Percentiles rank a stretch among this genome's conserved stretches.
These are phyloP conservation scores for Aurinia saxatilis DNA, from an alignment of 345 rosid genomes.

Conservation along the genomic window DNA sequence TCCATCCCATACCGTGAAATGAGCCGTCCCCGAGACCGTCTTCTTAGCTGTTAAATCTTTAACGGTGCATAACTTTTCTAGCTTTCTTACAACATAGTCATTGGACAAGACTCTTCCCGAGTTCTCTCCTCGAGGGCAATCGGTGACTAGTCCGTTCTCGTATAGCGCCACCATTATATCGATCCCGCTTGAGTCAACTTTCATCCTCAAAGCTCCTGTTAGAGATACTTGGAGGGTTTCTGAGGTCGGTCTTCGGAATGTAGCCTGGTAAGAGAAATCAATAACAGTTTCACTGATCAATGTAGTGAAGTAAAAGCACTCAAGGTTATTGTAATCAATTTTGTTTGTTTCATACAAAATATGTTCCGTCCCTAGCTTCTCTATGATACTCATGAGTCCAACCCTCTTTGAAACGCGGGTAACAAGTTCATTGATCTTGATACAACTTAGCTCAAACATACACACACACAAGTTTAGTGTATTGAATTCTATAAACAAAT, in stretches of 20 bases:
- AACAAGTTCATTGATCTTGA: too few relatives aligned
- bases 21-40: slow-evolving; percentile 51
- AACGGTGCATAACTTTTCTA: slow-evolving; percentile 59
- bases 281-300: neutral
- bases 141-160: slow-evolving; percentile 55
- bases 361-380: neutral
- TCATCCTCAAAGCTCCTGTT: slow-evolving; percentile 51
- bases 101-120: slow-evolving; percentile 59
- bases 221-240: slow-evolving; percentile 50
- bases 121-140: slow-evolving; percentile 67
- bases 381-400: neutral
- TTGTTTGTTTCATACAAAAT: neutral
- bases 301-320: neutral
- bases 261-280: slow-evolving; percentile 38
- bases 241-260: slow-evolving; percentile 49
- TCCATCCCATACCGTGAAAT: slow-evolving; percentile 56
- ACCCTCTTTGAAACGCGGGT: neutral
- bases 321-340: neutral
- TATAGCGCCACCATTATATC: slow-evolving; percentile 71
- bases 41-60: slow-evolving; percentile 55
- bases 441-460: too few relatives aligned
- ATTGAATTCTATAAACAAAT: too few relatives aligned
- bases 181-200: slow-evolving; percentile 49
- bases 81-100: slow-evolving; percentile 72
- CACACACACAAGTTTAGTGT: too few relatives aligned